Base-by-base conservation (phyloP, 2,329 filamentous ascomycete species). In the Plenodomus biglobosus region DNA sequence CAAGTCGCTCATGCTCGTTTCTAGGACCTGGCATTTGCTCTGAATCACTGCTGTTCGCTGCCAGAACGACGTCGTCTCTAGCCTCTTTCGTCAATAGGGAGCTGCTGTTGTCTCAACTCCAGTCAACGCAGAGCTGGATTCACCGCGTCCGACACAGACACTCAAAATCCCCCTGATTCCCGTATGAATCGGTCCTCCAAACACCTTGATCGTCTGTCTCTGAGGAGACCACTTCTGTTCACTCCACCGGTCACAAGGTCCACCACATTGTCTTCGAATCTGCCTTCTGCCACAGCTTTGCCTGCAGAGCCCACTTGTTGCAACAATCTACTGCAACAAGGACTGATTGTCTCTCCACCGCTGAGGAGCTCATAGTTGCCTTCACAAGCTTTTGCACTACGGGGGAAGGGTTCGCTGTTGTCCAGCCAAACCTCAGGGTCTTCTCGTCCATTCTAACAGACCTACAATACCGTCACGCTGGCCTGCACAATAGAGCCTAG, bases 121-220 rank as follows among this genome's bases (percentile, higher is more conserved):
- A 40, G 52, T 61, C 54, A 59, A 57, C 58, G 51, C 62, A 55
- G 53, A 64, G 51, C 55, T 58, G 57, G 51, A 60, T 58, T 60
- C 54, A 58, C 44, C 45, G 58, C 48, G 54, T 56, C 61, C 61
- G 59, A 66, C 53, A 62, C 55, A 55, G 55, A 62, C 57, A 65
- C 58, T 69, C 66, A 70, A 66, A 70, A 57, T 58, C 63, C 58
- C 57, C 56, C 59, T 61, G 58, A 60, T 66, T 58, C 66, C 66
- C 66, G 68, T 56, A 70, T 70, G 68, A 70, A 68, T 70, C 66
- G 55, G 59, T 48, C 58, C 61, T 56, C 58, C 61, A 58, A 67
- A 59, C 51, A 69, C 55, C 57, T 54, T 53, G 50, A 59, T 64
- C 58, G 59, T 61, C 62, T 68, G 64, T 69, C 65, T 69, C 58